These are phyloP conservation scores for Colletotrichum melonis DNA, from an alignment of 2,329 filamentous ascomycete species.

Conservation along the genomic window DNA sequence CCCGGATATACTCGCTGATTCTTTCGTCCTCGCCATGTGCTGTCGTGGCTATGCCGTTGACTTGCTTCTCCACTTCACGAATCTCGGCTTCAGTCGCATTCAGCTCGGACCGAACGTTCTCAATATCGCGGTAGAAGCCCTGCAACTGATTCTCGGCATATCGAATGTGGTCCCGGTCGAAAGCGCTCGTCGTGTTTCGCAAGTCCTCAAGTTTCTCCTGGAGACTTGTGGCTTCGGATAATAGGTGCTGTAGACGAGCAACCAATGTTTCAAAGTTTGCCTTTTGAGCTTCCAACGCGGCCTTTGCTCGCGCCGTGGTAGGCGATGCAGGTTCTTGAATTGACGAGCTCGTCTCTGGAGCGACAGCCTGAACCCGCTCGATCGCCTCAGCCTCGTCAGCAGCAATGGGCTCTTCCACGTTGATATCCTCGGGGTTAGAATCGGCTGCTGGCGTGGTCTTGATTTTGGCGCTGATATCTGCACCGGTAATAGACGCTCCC, in stretches of 20 bases:
- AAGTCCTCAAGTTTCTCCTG: conserved; percentile 45
- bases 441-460: conserved; percentile 9
- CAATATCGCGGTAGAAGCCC: conserved; percentile 45
- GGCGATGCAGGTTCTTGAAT: conserved; percentile 24
- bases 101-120: conserved; percentile 49
- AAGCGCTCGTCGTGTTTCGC: conserved; percentile 24
- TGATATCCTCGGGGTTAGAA: conserved; percentile 58
- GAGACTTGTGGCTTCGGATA: conserved; percentile 44
- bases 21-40: conserved; percentile 39
- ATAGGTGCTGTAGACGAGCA: conserved; percentile 46
- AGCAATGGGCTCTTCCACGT: conserved; percentile 53
- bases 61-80: conserved; percentile 44
- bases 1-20: conserved; percentile 65
- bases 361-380: not conserved
- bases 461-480: not conserved
- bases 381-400: conserved; percentile 43
- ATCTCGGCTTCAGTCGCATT: conserved; percentile 51
- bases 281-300: conserved; percentile 44
- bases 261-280: conserved; percentile 47
- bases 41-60: conserved; percentile 19
- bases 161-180: conserved; percentile 38
- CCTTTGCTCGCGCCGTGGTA: conserved; percentile 18
- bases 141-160: conserved; percentile 45
- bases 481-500: not conserved
- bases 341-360: not conserved